Base-by-base conservation (phyloP, 345 rosid genomes). In the Abelmoschus esculentus region DNA sequence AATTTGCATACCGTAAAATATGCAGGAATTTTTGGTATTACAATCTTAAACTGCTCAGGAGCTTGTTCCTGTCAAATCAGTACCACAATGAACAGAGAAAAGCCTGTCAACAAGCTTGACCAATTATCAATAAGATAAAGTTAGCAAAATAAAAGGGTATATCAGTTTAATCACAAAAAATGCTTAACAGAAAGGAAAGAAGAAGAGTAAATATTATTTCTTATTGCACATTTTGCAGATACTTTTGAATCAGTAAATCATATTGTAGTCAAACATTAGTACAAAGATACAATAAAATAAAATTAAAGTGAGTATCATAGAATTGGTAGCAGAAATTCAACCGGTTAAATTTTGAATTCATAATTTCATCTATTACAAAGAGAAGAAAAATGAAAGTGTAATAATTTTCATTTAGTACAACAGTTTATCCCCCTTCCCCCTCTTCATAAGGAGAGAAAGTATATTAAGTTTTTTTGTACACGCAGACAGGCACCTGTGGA, bases 11-110 rank as follows among this genome's bases (percentile, higher is more conserved):
- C 99, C 80, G 99, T 95, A 76, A 95, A 95, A 84, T 95, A 95
- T 31, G 96, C 93, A 75, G 97, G 97, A 79, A 95, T 88, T 80
- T 81, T 88, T 19, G 87, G 90, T 78, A 95, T 90, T 63, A 75
- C 70, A 69, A 95, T 88, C 89, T 87, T 95, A 85, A 95, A 95
- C 60, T 91, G 99, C 79, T 90, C 88, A 38, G 98, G 93, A 73
- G 80, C 70, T 73, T 69, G 84, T 61, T 84, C 92, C 99, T 95
- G 76, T 56, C 67, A 76, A 38, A 61, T 22, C 50, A 72, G 65
- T 7, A 70, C 50, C 70, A 64, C 22, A 32, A 31, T 22, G 29
- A 74, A 64, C 1, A 29, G 49, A 46, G 62, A 70, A 26, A 57
- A 50, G 65, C 19, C 36, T 44, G 15, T 44, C 40, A 47, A 46